Evolutionary conservation across 129 eudicot genomes (phyloP), one percentile per base, ranked within the genome.

Genomic region (Centrapalus pauciflorus): DNA sequence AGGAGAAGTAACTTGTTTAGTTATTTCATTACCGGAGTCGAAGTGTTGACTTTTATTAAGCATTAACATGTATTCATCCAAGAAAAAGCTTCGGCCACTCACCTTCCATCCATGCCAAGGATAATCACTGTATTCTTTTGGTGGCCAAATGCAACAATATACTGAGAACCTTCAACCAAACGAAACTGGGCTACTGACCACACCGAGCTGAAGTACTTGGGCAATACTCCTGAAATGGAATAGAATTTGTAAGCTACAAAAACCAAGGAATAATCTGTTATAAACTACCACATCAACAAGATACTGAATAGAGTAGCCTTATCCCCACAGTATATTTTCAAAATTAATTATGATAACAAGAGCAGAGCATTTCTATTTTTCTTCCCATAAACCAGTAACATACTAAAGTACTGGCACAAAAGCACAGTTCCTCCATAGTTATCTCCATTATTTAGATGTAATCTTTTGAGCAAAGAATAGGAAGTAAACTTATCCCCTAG

Each of bases 61-160:
- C 14, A 64, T 8, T 9, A 45, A 41, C 5, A 61, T 67, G n/a
- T 55, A 30, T 40, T 24, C 5, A n/a, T 13, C 4, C 4, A 34
- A 14, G 5, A 46, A 61, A 46, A 0, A n/a, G 61, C 12, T n/a
- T 14, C 10, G 19, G 37, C 48, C 1, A 61, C 90, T 80, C 49
- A 92, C 98, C 98, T 92, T 88, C 98, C 98, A 83, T 92, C 98
- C 83, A 85, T 75, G 67, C 98, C 89, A 54, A 92, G 82, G 52
- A 92, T 83, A 59, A 88, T 82, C 28, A 88, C 83, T 25, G 96
- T 85, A 57, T 92, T 81, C 85, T 88, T 85, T 74, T 88, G 79
- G 72, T 83, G 90, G 28, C 98, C 96, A 71, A 92, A 92, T 32
- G 95, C 96, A 81, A 81, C 98, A 69, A 79, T 79, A 70, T 83